These are phyloP conservation scores for Fonsecaea monophora DNA, from an alignment of 2,329 filamentous ascomycete genomes.

Conservation along the genomic window DNA sequence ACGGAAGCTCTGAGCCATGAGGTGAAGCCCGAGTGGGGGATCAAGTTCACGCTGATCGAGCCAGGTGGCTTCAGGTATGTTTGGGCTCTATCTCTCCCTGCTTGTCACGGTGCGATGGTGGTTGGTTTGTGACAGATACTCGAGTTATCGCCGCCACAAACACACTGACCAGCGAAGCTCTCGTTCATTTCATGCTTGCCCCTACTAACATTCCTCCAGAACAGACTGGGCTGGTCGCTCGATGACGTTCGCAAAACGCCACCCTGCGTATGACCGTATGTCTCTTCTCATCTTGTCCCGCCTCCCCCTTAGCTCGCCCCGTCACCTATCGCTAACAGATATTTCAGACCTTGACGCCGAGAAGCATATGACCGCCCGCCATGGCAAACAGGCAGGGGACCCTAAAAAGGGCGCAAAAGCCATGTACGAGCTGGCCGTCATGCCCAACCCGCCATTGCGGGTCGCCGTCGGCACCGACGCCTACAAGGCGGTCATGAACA, in stretches of 20 bases:
- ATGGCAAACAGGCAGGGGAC: constrained; percentile 43
- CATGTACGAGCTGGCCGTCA: constrained; percentile 44
- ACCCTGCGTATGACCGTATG: constrained; percentile 40
- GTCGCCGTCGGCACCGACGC: constrained; percentile 38
- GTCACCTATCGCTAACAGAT: neutral
- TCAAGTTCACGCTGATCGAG: constrained; percentile 44
- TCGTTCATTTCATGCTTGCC: neutral
- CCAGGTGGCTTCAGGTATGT: constrained; percentile 41
- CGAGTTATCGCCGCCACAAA: no score
- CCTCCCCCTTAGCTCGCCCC: constrained; percentile 7
- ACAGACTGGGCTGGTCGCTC: constrained; percentile 40
- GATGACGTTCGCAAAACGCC: constrained; percentile 36
- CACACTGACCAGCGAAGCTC: neutral
- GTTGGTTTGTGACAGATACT: no score
- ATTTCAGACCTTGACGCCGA: constrained; percentile 36
- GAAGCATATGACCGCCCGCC: constrained; percentile 37
- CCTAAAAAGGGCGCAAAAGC: constrained; percentile 43
- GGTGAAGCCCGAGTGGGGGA: constrained; percentile 53
- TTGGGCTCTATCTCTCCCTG: neutral
- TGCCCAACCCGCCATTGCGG: constrained; percentile 36
- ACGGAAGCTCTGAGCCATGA: constrained; percentile 57
- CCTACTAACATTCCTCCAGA: constrained; percentile 13
- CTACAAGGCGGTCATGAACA: constrained; percentile 38
- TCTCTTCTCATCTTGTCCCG: constrained; percentile 2
- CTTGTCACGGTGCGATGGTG: neutral